Conservation (phyloP, 2,329 filamentous ascomycete genomes). For the Fusarium luffae region DNA sequence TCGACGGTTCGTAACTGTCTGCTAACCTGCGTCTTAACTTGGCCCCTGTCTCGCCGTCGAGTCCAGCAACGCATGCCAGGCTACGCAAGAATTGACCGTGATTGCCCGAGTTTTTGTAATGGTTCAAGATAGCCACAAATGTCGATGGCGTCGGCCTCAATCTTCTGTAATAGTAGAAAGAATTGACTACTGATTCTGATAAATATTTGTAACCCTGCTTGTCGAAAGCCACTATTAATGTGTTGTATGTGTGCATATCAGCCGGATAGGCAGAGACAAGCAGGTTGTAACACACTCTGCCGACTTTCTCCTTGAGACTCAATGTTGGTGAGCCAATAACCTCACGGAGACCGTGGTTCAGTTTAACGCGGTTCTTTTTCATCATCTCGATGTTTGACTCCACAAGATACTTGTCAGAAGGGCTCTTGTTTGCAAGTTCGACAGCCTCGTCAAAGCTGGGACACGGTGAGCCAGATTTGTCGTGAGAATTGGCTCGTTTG, state of each 20-base stretch:
- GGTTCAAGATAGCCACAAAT: slow-evolving; percentile 61
- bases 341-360: slow-evolving; percentile 49
- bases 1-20: slow-evolving; percentile 44
- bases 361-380: slow-evolving; percentile 35
- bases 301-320: slow-evolving; percentile 50
- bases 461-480: slow-evolving; percentile 35
- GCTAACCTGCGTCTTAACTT: slow-evolving; percentile 52
- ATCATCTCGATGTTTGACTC: slow-evolving; percentile 46
- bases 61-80: slow-evolving; percentile 59
- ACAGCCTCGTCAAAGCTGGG: slow-evolving; percentile 48
- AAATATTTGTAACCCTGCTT: slow-evolving; percentile 61
- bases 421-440: slow-evolving; percentile 29
- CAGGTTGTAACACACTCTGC: slow-evolving; percentile 71
- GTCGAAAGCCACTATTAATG: slow-evolving; percentile 74
- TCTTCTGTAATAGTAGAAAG: slow-evolving; percentile 58
- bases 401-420: slow-evolving; percentile 42
- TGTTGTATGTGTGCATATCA: slow-evolving; percentile 76
- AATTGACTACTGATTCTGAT: slow-evolving; percentile 64
- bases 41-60: slow-evolving; percentile 54
- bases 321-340: slow-evolving; percentile 43
- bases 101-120: slow-evolving; percentile 58
- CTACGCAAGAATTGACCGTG: slow-evolving; percentile 57
- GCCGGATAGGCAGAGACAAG: slow-evolving; percentile 70
- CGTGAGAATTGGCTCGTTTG: slow-evolving; percentile 41
- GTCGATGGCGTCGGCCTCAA: slow-evolving; percentile 62